Conservation (phyloP, 2,329 filamentous ascomycete species). For the Alternaria gansuensis region DNA sequence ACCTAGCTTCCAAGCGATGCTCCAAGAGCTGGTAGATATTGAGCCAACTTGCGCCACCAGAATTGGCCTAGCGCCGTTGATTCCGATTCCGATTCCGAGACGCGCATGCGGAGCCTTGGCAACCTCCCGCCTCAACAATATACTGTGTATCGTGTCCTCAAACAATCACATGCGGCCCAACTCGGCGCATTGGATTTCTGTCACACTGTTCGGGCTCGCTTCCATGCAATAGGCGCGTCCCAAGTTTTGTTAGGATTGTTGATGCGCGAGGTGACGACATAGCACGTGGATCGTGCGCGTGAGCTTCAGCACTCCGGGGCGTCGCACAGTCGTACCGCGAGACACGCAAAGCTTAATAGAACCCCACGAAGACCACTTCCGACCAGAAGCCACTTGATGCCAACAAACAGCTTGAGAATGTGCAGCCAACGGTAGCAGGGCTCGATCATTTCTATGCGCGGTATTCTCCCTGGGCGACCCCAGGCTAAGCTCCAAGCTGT, state of each 20-base stretch:
- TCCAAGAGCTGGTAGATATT: neutral
- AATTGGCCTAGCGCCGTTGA: too few species aligned
- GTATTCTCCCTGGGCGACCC: slow-evolving; percentile 81
- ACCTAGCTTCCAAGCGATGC: neutral
- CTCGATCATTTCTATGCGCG: slow-evolving; percentile 66
- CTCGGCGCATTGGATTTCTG: neutral
- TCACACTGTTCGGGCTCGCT: rapidly evolving
- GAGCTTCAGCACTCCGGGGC: slow-evolving; percentile 30
- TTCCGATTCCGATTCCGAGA: slow-evolving; percentile 21
- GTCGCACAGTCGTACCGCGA: slow-evolving; percentile 20
- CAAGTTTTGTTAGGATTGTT: neutral
- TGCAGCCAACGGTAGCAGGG: slow-evolving; percentile 33
- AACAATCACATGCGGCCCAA: neutral
- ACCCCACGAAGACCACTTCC: neutral
- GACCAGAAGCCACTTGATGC: neutral
- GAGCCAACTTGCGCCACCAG: too few species aligned
- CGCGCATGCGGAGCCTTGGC: slow-evolving; percentile 13
- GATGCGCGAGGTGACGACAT: slow-evolving; percentile 29
- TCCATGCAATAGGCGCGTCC: too few species aligned
- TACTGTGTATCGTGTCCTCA: neutral
- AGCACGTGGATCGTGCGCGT: slow-evolving; percentile 47
- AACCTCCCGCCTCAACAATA: neutral
- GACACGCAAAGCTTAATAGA: slow-evolving; percentile 8
- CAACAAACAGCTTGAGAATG: neutral
- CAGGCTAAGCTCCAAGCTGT: slow-evolving; percentile 80